Conservation (phyloP, 352 stramenopile species). For the Globisporangium spiculum region DNA sequence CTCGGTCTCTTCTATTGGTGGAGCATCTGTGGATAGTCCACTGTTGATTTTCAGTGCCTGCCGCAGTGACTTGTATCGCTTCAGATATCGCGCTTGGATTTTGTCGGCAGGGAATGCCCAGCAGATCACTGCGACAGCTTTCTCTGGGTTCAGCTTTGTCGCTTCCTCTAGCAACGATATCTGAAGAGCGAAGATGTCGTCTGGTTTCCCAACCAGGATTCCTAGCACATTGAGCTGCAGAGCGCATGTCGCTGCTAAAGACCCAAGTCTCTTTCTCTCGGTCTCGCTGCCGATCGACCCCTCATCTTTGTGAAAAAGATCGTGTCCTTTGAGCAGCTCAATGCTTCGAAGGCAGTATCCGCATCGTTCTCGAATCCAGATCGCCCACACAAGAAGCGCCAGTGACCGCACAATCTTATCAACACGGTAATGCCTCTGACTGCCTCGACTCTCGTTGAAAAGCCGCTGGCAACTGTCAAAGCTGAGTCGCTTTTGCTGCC, state of each 20-base stretch:
- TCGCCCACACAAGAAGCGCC: slow-evolving; percentile 27
- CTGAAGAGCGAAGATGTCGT: slow-evolving; percentile 32
- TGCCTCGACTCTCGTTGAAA: not conserved
- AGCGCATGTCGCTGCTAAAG: slow-evolving; percentile 33
- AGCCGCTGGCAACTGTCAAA: slow-evolving; percentile 7
- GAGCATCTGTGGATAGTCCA: not conserved
- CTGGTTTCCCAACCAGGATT: slow-evolving; percentile 14
- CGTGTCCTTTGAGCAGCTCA: slow-evolving; percentile 14
- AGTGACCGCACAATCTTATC: slow-evolving; percentile 31
- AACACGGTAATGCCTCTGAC: slow-evolving; percentile 9
- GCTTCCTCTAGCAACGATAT: slow-evolving; percentile 39
- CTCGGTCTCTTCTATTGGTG: slow-evolving; percentile 25
- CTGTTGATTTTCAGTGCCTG: slow-evolving; percentile 13
- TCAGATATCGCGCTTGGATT: slow-evolving; percentile 30
- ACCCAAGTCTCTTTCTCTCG: slow-evolving; percentile 17
- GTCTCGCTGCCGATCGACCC: not conserved
- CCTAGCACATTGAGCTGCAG: slow-evolving; percentile 35
- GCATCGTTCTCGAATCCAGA: slow-evolving; percentile 43
- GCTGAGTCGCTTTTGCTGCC: slow-evolving; percentile 6
- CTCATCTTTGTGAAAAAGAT: not conserved
- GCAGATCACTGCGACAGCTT: slow-evolving; percentile 24
- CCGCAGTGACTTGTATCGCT: slow-evolving; percentile 30
- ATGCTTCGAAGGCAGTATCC: slow-evolving; percentile 23
- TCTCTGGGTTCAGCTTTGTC: slow-evolving; percentile 21
- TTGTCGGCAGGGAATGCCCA: slow-evolving; percentile 31